Base-by-base conservation (phyloP, 495 filamentous ascomycete species). In the Tuber indicum region DNA sequence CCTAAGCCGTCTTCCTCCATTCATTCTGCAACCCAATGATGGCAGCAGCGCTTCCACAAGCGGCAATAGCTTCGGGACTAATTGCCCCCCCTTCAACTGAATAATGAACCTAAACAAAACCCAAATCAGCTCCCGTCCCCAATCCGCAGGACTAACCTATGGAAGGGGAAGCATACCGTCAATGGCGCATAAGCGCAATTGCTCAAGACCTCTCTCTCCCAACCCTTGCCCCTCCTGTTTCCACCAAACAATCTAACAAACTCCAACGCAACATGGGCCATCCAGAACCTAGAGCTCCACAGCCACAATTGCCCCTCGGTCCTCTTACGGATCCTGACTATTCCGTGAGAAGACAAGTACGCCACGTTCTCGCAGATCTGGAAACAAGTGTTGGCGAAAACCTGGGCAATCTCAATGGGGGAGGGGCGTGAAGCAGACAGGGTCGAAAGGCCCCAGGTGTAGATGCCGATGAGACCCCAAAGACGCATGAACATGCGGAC, bases 291-390 rank as follows among this genome's bases (percentile, higher is more conserved):
- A 23, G 87, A 88, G 83, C 92, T 93, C 92, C 92, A 96, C 47
- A 90, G 81, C 84, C 88, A 90, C 84, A 89, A 90, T 75, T 85
- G 86, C 42, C 83, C 86, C 82, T 89, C 86, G 73, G 84, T 84
- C 74, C 87, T 81, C 7, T 88, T 87, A 36, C 87, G 87, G 84
- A 87, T 89, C 4, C 86, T 87, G 44, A 97, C 81, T 0, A 97
- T 87, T 26, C 89, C 89, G 80, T 93, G 92, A 36, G 85, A 83
- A 8, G 91, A 88, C 14, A 98, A 87, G 85, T 92, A 97, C 14
- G 91, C 92, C 9, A 87, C 89, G 84, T 97, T 97, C 87, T 98
- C 95, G 45, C 97, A 87, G 16, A 87, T 83, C 84, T 98, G 95
- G 86, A 91, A 94, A 7, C 87, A 78, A 21, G 91, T 83, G 83